Percentiles rank a stretch among this genome's conserved stretches.
These are phyloP conservation scores for Camellia granthamiana DNA, from an alignment of 148 eudicot genomes.

Conservation along the genomic window DNA sequence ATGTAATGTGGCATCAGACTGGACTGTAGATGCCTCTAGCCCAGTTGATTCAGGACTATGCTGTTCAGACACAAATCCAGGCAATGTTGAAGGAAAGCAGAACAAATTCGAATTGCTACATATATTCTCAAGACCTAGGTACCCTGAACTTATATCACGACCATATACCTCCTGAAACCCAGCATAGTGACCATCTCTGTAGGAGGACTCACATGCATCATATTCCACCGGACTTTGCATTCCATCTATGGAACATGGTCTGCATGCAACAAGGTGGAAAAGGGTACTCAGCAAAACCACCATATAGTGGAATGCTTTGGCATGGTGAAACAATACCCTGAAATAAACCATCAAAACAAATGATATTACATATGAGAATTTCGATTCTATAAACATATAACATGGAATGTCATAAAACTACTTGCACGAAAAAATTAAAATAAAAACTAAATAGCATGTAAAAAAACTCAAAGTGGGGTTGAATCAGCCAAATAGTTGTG, in stretches of 20 bases:
- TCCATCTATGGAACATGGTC: slow-evolving; percentile 36
- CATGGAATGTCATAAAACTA: slow-evolving; percentile 7
- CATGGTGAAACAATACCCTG: slow-evolving; percentile 45
- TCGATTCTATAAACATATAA: neutral
- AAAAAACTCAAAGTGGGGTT: no score
- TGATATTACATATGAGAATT: slow-evolving; percentile 4
- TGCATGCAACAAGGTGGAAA: slow-evolving; percentile 34
- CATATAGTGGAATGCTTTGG: slow-evolving; percentile 28
- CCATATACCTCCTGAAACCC: slow-evolving; percentile 30
- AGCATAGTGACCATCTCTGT: slow-evolving; percentile 21
- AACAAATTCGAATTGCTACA: slow-evolving; percentile 44
- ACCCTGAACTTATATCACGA: slow-evolving; percentile 23
- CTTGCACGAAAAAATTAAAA: no score
- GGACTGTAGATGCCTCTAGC: slow-evolving; percentile 25
- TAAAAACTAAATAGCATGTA: no score
- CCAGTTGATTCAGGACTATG: slow-evolving; percentile 17
- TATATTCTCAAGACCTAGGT: slow-evolving; percentile 30
- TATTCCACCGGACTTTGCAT: slow-evolving; percentile 22
- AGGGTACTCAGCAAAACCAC: slow-evolving; percentile 43
- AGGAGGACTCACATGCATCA: slow-evolving; percentile 43
- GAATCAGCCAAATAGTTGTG: no score
- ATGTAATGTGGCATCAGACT: slow-evolving; percentile 29
- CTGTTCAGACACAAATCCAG: slow-evolving; percentile 39
- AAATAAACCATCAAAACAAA: neutral
- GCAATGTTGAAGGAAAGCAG: slow-evolving; percentile 53